Conservation (phyloP, 2,329 filamentous ascomycete genomes). For the Phialophora expanda region DNA sequence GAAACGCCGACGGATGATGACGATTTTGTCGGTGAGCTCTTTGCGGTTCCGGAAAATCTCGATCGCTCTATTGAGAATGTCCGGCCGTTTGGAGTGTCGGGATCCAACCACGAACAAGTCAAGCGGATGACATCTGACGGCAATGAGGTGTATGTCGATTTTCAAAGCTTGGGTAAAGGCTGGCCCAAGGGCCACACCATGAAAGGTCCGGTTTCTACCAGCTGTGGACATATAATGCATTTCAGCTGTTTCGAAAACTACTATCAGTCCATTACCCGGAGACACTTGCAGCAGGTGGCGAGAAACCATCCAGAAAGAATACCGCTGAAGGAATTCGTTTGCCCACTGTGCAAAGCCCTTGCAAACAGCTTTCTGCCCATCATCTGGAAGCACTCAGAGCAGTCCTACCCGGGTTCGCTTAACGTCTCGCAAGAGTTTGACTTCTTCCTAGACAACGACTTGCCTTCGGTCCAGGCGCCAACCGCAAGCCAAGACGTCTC, state of each 20-base stretch:
- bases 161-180: slow-evolving; percentile 85
- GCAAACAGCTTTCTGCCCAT: slow-evolving; percentile 95
- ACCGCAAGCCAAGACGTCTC: slow-evolving; percentile 33
- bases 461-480: slow-evolving; percentile 49
- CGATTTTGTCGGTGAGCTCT: slow-evolving; percentile 83
- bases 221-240: slow-evolving; percentile 99
- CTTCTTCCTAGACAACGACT: slow-evolving; percentile 68
- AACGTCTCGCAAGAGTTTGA: slow-evolving; percentile 66
- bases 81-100: slow-evolving; percentile 87
- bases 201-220: slow-evolving; percentile 80
- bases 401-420: slow-evolving; percentile 77
- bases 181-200: slow-evolving; percentile 73
- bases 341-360: slow-evolving; percentile 92
- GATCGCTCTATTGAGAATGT: slow-evolving; percentile 83
- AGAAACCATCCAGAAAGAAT: slow-evolving; percentile 88
- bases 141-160: slow-evolving; percentile 71
- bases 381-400: slow-evolving; percentile 90
- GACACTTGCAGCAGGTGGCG: slow-evolving; percentile 91
- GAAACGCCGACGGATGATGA: slow-evolving; percentile 82
- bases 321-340: slow-evolving; percentile 85
- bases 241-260: slow-evolving; percentile 94
- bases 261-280: slow-evolving; percentile 77
- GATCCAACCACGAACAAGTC: slow-evolving; percentile 79
- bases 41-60: slow-evolving; percentile 76
- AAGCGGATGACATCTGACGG: slow-evolving; percentile 77